These are phyloP conservation scores for Fusarium pseudocircinatum DNA, from an alignment of 2,329 filamentous ascomycete genomes.

Conservation along the genomic window DNA sequence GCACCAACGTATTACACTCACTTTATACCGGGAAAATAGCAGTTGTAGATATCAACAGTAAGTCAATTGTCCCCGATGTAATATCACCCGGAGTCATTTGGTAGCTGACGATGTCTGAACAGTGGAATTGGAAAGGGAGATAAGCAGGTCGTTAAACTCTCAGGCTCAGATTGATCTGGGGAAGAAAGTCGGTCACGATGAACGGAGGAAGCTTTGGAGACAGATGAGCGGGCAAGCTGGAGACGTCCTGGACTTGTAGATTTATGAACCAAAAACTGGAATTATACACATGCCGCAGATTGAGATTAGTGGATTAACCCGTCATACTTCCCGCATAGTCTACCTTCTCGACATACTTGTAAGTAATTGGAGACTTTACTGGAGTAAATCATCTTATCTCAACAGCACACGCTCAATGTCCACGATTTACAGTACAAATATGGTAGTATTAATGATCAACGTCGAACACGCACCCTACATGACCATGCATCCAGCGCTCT, in stretches of 20 bases:
- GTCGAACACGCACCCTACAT: neutral
- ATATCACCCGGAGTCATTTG: neutral
- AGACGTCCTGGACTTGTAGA: neutral
- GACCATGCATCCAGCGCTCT: neutral
- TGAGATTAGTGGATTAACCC: neutral
- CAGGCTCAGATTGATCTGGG: neutral
- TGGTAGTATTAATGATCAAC: neutral
- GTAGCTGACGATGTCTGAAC: neutral
- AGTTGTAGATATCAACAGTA: neutral
- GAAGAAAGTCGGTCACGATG: neutral
- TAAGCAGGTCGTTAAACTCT: neutral
- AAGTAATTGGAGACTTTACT: too few relatives aligned
- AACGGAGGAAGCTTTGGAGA: neutral
- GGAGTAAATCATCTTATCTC: neutral
- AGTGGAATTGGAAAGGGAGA: neutral
- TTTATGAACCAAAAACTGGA: accelerated
- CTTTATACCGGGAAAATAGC: neutral
- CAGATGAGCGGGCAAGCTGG: neutral
- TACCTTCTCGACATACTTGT: too few relatives aligned
- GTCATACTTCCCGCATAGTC: neutral
- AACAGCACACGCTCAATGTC: neutral
- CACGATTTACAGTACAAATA: neutral
- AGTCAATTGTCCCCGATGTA: neutral
- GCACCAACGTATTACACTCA: neutral
- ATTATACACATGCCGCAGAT: neutral